Evolutionary conservation across 2,329 filamentous ascomycete species (phyloP).

Genomic region (Dichotomopilus funicola): DNA sequence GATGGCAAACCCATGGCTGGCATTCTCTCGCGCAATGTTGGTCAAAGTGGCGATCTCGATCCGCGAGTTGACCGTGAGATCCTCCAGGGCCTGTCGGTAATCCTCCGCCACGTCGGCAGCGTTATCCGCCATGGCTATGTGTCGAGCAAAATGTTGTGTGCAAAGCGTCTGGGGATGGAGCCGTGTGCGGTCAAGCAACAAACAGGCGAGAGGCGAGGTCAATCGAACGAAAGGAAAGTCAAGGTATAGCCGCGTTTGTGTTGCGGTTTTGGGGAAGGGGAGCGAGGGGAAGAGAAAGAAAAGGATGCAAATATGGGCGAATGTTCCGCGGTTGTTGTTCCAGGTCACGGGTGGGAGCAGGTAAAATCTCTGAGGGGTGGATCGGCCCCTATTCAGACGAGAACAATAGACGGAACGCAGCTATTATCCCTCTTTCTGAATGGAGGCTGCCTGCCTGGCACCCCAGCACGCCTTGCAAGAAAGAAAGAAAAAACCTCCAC

Average conservation of each 20-base stretch:
- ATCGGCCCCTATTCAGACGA: conserved; percentile 12
- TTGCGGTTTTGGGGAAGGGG: neutral
- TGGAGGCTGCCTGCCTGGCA: conserved; percentile 1
- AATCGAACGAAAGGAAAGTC: neutral
- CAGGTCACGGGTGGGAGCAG: conserved; percentile 9
- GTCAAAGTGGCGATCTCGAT: conserved; percentile 97
- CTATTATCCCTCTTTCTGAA: conserved; percentile 14
- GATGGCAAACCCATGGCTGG: conserved; percentile 89
- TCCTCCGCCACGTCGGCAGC: conserved; percentile 88
- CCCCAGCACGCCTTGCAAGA: neutral
- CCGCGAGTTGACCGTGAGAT: conserved; percentile 82
- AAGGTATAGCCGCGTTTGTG: neutral
- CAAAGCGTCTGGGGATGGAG: neutral
- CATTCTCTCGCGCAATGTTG: conserved; percentile 95
- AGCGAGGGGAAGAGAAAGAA: neutral
- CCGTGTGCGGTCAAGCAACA: conserved; percentile 1
- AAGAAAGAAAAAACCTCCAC: conserved; percentile 4
- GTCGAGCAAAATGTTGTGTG: neutral
- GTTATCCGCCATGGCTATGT: conserved; percentile 43
- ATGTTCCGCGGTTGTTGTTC: neutral
- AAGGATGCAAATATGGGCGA: no score
- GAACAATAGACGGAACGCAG: conserved; percentile 14
- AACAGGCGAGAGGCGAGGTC: neutral
- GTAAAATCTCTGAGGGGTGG: neutral
- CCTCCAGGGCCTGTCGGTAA: conserved; percentile 87